These are phyloP conservation scores for Pseudogymnoascus destructans DNA, from an alignment of 2,329 filamentous ascomycete species.

Conservation along the genomic window DNA sequence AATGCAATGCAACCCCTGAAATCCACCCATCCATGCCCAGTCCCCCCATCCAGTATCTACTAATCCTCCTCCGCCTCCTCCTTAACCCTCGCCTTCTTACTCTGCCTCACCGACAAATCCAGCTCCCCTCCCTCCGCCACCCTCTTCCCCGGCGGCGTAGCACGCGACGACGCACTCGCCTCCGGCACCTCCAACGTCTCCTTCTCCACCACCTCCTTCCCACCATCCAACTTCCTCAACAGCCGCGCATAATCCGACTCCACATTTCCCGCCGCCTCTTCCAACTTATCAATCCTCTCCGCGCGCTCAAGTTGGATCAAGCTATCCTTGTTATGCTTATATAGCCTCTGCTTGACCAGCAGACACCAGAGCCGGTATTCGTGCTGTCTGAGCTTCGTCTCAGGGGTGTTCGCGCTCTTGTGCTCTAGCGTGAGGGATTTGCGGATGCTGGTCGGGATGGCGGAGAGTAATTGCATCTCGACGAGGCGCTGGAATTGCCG, in stretches of 20 bases:
- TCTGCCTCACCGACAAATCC: constrained; percentile 5
- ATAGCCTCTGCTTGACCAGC: constrained; percentile 64
- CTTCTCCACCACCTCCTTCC: constrained; percentile 28
- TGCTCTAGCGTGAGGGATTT: constrained; percentile 33
- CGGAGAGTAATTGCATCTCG: constrained; percentile 61
- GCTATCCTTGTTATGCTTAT: constrained; percentile 58
- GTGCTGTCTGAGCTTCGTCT: constrained; percentile 41
- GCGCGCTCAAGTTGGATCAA: constrained; percentile 54
- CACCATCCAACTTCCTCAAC: constrained; percentile 28
- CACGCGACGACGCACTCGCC: constrained; percentile 31
- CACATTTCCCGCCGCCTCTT: constrained; percentile 54
- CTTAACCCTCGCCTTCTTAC: constrained; percentile 10
- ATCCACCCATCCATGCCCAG: constrained; percentile 3
- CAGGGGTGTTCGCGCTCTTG: constrained; percentile 30
- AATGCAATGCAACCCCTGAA: neutral
- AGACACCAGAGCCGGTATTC: constrained; percentile 60
- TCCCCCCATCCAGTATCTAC: neutral
- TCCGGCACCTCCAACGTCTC: constrained; percentile 34
- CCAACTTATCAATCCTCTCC: constrained; percentile 60
- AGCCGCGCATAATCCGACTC: constrained; percentile 61
- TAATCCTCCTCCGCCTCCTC: neutral
- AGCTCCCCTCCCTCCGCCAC: constrained; percentile 31
- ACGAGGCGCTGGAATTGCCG: constrained; percentile 64
- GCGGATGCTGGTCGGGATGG: constrained; percentile 42
- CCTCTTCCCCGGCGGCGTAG: constrained; percentile 24